Conservation (phyloP, 345 rosid species). For the Arabidopsis arenosa region DNA sequence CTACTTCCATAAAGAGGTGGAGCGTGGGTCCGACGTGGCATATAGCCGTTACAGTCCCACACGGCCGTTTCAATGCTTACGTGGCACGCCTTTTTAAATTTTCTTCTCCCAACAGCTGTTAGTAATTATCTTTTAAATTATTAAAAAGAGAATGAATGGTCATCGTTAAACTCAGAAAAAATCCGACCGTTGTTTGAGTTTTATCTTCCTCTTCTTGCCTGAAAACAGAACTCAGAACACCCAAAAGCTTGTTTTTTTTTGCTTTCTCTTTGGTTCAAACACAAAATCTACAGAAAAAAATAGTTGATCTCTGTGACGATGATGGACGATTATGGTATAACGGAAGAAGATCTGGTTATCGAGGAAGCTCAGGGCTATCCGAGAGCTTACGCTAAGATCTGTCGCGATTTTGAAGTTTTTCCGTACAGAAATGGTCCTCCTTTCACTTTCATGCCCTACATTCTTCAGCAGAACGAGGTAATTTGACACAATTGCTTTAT, state of each 20-base stretch:
- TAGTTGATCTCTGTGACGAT: conserved; percentile 30
- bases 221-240: conserved; percentile 38
- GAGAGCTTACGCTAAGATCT: conserved; percentile 71
- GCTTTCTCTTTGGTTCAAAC: conserved; percentile 18
- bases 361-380: conserved; percentile 83
- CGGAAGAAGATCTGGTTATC: conserved; percentile 62
- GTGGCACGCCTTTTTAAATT: conserved; percentile 31
- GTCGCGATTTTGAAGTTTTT: conserved; percentile 52
- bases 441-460: conserved; percentile 66
- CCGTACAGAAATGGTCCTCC: conserved; percentile 74
- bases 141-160: neutral
- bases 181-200: conserved; percentile 49
- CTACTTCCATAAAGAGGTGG: conserved; percentile 21
- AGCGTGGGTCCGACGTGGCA: conserved; percentile 49
- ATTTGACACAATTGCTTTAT: neutral
- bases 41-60: conserved; percentile 44
- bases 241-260: neutral
- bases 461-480: conserved; percentile 69
- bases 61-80: conserved; percentile 36
- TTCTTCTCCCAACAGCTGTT: neutral
- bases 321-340: conserved; percentile 51
- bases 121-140: neutral
- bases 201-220: conserved; percentile 43
- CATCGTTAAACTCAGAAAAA: conserved; percentile 30
- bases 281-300: conserved; percentile 13